A percentile compares a stretch with the other conserved stretches of the same genome.
These are phyloP conservation scores for Pyrenopolyporus hunteri DNA, from an alignment of 495 filamentous ascomycete genomes.

Conservation along the genomic window DNA sequence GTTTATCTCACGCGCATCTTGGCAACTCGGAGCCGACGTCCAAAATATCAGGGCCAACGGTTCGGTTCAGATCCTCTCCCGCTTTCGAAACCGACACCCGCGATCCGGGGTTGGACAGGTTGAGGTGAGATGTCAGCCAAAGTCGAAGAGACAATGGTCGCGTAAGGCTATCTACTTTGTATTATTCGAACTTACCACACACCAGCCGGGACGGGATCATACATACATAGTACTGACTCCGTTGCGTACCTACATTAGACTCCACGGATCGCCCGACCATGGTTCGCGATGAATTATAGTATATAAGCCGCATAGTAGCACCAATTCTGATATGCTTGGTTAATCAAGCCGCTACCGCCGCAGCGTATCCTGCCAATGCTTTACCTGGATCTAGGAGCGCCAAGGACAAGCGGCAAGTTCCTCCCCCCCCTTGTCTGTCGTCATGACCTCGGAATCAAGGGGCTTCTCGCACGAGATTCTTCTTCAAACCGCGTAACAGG, in stretches of 20 bases:
- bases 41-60: conserved; percentile 21
- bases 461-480: conserved; percentile 14
- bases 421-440: conserved; percentile 14
- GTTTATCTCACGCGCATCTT: conserved; percentile 11
- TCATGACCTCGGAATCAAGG: conserved; percentile 18
- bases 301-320: conserved; percentile 33
- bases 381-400: conserved; percentile 32
- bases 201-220: conserved; percentile 19
- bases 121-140: conserved; percentile 32
- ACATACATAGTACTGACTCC: conserved; percentile 16
- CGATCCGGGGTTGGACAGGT: conserved; percentile 32
- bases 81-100: conserved; percentile 22
- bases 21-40: conserved; percentile 20
- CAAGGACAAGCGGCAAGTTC: conserved; percentile 20
- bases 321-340: conserved; percentile 23
- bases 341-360: conserved; percentile 13
- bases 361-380: conserved; percentile 11
- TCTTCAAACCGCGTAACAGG: conserved; percentile 28
- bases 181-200: conserved; percentile 27
- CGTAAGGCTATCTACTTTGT: conserved; percentile 27
- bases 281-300: conserved; percentile 28
- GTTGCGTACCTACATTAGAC: conserved; percentile 33
- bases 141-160: conserved; percentile 26
- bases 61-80: conserved; percentile 32
- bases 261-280: conserved; percentile 29